Base-by-base conservation (phyloP, 345 rosid species). In the Orychophragmus violaceus region DNA sequence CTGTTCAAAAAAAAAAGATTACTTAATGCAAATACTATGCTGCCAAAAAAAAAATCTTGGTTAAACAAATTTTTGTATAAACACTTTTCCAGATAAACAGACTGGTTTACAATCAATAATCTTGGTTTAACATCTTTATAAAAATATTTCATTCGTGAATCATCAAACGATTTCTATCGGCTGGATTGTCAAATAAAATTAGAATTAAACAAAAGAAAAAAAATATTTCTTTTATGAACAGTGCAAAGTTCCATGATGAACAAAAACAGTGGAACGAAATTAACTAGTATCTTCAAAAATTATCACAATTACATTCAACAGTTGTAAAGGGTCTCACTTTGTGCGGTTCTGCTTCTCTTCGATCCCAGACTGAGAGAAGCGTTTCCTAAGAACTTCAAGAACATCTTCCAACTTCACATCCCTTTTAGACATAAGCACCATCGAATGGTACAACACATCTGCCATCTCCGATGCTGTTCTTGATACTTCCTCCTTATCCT, bases 381-480 rank as follows among this genome's bases (percentile, higher is more conserved):
- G 83, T 9, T 36, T 75, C 3, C 91, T 70, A 24, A 84, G 86
- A 69, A 84, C 76, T 76, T 81, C 78, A 3, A 87, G 61, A 39
- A 86, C 95, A 39, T 78, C 83, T 81, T 87, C 95, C 0, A 82
- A 16, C 62, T 78, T 81, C 32, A 80, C 87, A 69, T 58, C 77
- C 74, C 78, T 82, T 23, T 62, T 81, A 1, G 85, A 80, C 57
- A 88, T 66, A 3, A 94, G 74, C 69, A 87, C 97, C 93, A 90
- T 82, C n/a, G 91, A 68, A 66, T 88, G 96, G 58, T 90, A 90
- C 0, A 88, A 65, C 19, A 85, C 78, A 74, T 94, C 93, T 2
- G 84, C 96, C 97, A 88, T 94, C 75, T 94, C 93, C 3, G 93
- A 84, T 6, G 87, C 86, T 6, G 86, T 74, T 5, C 82, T 83